A percentile compares a stretch with the other conserved stretches of the same genome.
These are phyloP conservation scores for Penstemon davidsonii DNA, from an alignment of 257 asterid genomes.

Conservation along the genomic window DNA sequence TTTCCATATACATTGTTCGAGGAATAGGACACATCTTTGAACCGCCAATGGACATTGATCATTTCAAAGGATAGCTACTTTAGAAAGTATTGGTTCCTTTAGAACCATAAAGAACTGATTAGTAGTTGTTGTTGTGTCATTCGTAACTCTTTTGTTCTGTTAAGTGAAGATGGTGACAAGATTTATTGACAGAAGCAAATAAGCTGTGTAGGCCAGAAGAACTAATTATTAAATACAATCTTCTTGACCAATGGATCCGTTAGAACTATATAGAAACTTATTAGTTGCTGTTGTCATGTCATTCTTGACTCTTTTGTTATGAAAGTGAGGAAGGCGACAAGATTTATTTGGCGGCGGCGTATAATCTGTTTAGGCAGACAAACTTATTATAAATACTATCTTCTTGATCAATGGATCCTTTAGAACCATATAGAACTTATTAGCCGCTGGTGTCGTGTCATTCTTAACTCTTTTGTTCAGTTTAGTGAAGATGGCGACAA, in stretches of 20 bases:
- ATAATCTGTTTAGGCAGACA: too few species aligned
- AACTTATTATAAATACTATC: not conserved
- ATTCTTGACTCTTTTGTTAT: too few species aligned
- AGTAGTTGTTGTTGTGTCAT: not conserved
- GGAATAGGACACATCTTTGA: not conserved
- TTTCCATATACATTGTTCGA: too few species aligned
- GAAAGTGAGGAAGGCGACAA: too few species aligned
- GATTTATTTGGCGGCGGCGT: too few species aligned
- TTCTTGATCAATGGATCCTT: not conserved
- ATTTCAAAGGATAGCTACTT: not conserved
- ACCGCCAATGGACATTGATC: not conserved
- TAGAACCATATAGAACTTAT: not conserved
- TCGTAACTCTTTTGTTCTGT: constrained; percentile 1
- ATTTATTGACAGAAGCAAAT: not conserved
- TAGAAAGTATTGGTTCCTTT: not conserved
- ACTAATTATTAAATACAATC: not conserved
- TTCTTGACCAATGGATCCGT: constrained; percentile 12
- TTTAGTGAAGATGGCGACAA: constrained; percentile 18
- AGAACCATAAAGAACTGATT: not conserved
- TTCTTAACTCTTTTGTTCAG: not conserved
- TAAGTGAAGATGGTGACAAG: constrained; percentile 17
- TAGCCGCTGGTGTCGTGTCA: not conserved
- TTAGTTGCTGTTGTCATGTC: too few species aligned
- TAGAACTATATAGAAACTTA: too few species aligned
- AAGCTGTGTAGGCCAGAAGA: not conserved